Base-by-base conservation (phyloP, 2,329 filamentous ascomycete genomes). In the Pochonia chlamydosporia region DNA sequence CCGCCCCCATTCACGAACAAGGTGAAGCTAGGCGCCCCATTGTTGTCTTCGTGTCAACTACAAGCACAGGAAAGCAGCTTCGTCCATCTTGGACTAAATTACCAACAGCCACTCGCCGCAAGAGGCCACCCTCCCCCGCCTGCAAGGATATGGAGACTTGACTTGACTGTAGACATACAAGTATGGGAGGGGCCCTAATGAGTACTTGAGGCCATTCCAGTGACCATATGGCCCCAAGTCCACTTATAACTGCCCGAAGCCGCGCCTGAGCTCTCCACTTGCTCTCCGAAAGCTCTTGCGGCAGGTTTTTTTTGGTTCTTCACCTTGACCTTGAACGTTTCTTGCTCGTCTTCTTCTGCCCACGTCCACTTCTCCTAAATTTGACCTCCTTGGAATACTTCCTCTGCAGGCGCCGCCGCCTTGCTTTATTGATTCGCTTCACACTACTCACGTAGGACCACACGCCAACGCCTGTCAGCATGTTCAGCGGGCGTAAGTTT, bases 401-500 rank as follows among this genome's bases (percentile, higher is more conserved):
- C 13, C 25, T 8, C 20, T 8, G n/a, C 16, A 6, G n/a, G 7
- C 24, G 9, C 18, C 10, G 6, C 13, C 24, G 20, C 7, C 20
- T 14, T 7, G 35, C 20, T 26, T 20, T 23, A n/a, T 30, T 18
- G 24, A 23, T 21, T 21, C 23, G 30, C 9, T n/a, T 13, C 30
- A 5, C 16, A 10, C 20, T 14, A 23, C 35, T 35, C 31, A 18
- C 26, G 24, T 16, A 26, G 16, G 18, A 37, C 16, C 13, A 16
- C 10, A 36, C 16, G 14, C 10, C n/a, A n/a, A n/a, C n/a, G 5
- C 37, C 31, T 44, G 47, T 44, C 60, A 68, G 57, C 46, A 76
- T 76, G 69, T 78, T 78, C 57, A 66, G 69, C 61, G 74, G 73
- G 50, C 78, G 81, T 68, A 82, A 82, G 62, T 84, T 84, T 65